Evolutionary conservation across 139 green algal species (phyloP).

Genomic region (Ettlia oleoabundans): DNA sequence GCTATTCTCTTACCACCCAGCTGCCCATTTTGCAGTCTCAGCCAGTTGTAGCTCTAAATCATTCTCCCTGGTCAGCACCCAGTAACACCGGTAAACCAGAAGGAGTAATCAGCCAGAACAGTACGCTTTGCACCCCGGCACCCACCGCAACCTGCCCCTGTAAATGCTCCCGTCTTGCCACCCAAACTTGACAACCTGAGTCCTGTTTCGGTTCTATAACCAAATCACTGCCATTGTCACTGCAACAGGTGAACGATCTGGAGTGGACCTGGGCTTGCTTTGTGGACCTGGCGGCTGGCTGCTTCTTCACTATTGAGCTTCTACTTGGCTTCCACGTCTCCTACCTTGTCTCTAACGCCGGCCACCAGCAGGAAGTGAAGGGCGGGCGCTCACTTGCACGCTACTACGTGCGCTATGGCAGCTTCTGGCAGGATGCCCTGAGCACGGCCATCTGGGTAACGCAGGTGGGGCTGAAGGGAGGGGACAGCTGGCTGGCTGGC

Average conservation of each 20-base stretch:
- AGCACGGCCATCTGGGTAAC: constrained; percentile 19
- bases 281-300: constrained; percentile 1
- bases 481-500: too few species aligned
- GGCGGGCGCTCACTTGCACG: background rate
- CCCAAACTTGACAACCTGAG: too few species aligned
- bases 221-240: background rate
- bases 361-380: background rate
- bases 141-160: too few species aligned
- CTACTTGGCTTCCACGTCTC: constrained; percentile 25
- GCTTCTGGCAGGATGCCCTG: constrained; percentile 21
- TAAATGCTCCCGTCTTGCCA: too few species aligned
- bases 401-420: constrained; percentile 24
- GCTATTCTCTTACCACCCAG: background rate
- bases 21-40: too few species aligned
- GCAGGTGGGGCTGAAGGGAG: too few species aligned
- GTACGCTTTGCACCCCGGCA: too few species aligned
- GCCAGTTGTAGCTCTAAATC: too few species aligned
- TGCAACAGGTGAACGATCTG: constrained; percentile 27
- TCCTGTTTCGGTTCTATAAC: background rate
- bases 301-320: constrained; percentile 16
- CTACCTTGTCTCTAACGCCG: background rate
- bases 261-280: constrained; percentile 20
- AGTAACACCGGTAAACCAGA: too few species aligned
- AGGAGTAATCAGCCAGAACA: too few species aligned
- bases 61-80: too few species aligned